Conservation (phyloP, 129 eudicot genomes). For the Helichrysum umbraculigerum region DNA sequence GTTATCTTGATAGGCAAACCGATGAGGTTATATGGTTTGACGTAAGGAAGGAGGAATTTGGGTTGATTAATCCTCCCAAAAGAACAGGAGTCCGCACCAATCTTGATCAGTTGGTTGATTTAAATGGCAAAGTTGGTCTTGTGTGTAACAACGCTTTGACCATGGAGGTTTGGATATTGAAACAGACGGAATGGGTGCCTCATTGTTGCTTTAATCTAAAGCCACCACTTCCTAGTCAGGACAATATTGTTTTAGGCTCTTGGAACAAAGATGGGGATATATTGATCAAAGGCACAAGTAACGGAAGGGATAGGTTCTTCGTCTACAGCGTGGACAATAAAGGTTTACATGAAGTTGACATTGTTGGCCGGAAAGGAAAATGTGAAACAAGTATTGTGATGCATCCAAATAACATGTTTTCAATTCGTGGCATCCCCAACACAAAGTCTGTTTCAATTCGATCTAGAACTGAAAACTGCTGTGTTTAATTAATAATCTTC, state of each 20-base stretch:
- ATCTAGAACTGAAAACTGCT: no score
- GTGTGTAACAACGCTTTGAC: neutral
- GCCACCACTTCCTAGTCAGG: neutral
- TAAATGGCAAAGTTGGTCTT: neutral
- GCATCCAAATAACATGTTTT: no score
- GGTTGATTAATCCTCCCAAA: conserved; percentile 1
- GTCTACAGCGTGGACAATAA: neutral
- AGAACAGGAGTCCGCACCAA: neutral
- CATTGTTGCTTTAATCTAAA: no score
- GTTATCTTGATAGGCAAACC: neutral
- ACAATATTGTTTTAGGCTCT: neutral
- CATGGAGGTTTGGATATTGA: no score
- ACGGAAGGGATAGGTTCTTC: neutral
- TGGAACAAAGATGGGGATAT: neutral
- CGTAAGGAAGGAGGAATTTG: conserved; percentile 25
- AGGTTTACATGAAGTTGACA: neutral
- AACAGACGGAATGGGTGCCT: no score
- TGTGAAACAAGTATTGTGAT: no score
- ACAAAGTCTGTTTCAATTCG: no score
- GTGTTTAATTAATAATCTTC: no score
- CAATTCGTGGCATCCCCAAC: no score
- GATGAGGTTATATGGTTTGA: conserved; percentile 19
- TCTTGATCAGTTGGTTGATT: neutral
- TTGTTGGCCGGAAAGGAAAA: no score
- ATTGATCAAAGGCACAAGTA: no score